A percentile compares a stretch with the other conserved stretches of the same genome.
Evolutionary conservation across 1,284 basidiomycete genomes (phyloP).

Genomic region (Tylopilus sp.): DNA sequence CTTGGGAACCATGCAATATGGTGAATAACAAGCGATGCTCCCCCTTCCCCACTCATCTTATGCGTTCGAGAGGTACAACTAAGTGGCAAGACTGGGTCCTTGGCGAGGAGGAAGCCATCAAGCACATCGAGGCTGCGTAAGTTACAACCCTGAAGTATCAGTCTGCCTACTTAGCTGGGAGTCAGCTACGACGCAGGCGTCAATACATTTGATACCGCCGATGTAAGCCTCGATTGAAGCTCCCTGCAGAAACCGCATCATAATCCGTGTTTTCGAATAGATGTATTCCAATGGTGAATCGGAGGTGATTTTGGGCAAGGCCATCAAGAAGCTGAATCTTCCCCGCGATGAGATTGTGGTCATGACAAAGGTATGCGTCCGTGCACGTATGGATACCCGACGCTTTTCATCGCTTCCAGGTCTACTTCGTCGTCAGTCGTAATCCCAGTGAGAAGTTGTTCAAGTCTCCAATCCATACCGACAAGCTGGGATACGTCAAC

Average conservation of each 20-base stretch:
- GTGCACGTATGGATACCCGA: background rate
- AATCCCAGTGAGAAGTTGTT: slow-evolving; percentile 17
- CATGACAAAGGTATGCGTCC: slow-evolving; percentile 60
- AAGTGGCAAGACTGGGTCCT: slow-evolving; percentile 56
- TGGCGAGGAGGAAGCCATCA: slow-evolving; percentile 52
- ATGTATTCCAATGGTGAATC: slow-evolving; percentile 70
- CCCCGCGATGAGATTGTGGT: slow-evolving; percentile 76
- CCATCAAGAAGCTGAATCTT: slow-evolving; percentile 67
- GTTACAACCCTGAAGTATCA: slow-evolving; percentile 9
- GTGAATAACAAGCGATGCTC: slow-evolving; percentile 20
- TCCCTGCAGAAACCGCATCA: too few species aligned
- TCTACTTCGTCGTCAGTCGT: slow-evolving; percentile 38
- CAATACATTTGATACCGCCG: slow-evolving; percentile 66
- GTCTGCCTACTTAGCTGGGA: background rate
- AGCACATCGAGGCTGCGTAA: slow-evolving; percentile 56
- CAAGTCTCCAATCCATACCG: slow-evolving; percentile 24
- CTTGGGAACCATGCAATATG: slow-evolving; percentile 46
- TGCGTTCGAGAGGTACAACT: slow-evolving; percentile 3
- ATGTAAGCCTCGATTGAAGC: slow-evolving; percentile 34
- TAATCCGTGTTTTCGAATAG: slow-evolving; percentile 23
- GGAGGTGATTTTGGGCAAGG: slow-evolving; percentile 75
- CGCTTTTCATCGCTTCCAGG: slow-evolving; percentile 19
- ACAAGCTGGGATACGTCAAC: slow-evolving; percentile 54
- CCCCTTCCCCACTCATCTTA: background rate
- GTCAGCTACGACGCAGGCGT: slow-evolving; percentile 58